Conservation (phyloP, 495 filamentous ascomycete species). For the Usnea hakonensis region DNA sequence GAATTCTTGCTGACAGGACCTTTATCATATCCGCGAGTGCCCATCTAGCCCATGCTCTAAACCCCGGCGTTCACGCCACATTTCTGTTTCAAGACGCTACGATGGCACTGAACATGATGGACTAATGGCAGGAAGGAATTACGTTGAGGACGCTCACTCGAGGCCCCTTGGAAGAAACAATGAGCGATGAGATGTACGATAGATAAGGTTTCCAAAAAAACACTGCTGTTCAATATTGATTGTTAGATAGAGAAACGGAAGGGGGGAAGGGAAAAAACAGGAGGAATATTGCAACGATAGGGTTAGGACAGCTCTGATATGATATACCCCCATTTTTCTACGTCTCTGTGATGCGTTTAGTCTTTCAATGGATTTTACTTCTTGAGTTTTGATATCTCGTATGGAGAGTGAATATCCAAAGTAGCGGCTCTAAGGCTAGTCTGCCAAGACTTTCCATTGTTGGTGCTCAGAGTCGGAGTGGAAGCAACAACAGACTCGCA, state of each 20-base stretch:
- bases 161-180: not conserved
- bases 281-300: too few relatives aligned
- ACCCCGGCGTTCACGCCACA: not conserved
- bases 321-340: too few relatives aligned
- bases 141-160: not conserved
- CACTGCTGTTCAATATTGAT: not conserved
- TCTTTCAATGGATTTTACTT: too few relatives aligned
- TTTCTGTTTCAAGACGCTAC: not conserved
- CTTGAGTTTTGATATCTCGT: too few relatives aligned
- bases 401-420: too few relatives aligned
- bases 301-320: too few relatives aligned
- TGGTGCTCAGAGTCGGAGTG: not conserved
- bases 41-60: not conserved
- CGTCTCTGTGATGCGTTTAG: too few relatives aligned
- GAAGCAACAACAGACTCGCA: not conserved
- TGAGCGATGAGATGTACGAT: not conserved
- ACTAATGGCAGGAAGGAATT: not conserved
- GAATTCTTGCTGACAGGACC: too few relatives aligned
- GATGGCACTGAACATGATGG: not conserved
- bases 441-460: not conserved
- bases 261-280: too few relatives aligned
- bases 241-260: too few relatives aligned
- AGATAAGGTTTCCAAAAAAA: not conserved
- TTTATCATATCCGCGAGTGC: not conserved
- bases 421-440: too few relatives aligned